Base-by-base conservation (phyloP, 2,329 filamentous ascomycete species). In the Rachicladosporium sp. region DNA sequence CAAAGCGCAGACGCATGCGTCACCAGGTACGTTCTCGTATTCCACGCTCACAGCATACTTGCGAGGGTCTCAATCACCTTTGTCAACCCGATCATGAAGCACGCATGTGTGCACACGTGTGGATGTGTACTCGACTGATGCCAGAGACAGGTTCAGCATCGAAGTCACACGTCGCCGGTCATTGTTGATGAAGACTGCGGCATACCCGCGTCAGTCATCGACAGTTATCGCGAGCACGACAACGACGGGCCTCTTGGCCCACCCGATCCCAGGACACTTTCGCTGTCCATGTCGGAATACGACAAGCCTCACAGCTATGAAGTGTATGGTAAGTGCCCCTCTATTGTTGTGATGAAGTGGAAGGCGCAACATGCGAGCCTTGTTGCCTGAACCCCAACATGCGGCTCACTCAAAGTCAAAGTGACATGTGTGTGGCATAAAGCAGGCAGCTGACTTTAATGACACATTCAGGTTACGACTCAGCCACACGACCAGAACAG, bases 241-340 rank as follows among this genome's bases (percentile, higher is more conserved):
- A 65, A 68, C 56, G 65, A 65, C 59, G 68, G 68, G 66, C 65
- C 68, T 42, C 47, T 60, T 66, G 63, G 67, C 67, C 63, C 71
- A 68, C 60, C 67, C 33, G 56, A 58, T 41, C 52, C 53, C 41
- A 46, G 50, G 38, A 50, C 47, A 40, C 46, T 53, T 49, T 53
- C 78, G 54, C 67, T 83, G 65, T 78, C 81, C 64, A 88, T 88
- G 82, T 81, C 83, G 62, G 80, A 80, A 65, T 88, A 86, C 71
- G 70, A 73, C 57, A 93, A 93, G 66, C 65, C 76, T 43, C 77
- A 82, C 61, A 71, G 78, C 64, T 71, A 80, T 62, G 81, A 80
- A 61, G 74, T 88, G 68, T 82, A 89, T 65, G 82, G 87, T 93
- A 69, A 68, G 85, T 79, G 9, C 15, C 21, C 7, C 12, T n/a